phyloP scores from a whole-genome alignment of 1,284 basidiomycete genomes.

The Trichosporon asahii region DNA sequence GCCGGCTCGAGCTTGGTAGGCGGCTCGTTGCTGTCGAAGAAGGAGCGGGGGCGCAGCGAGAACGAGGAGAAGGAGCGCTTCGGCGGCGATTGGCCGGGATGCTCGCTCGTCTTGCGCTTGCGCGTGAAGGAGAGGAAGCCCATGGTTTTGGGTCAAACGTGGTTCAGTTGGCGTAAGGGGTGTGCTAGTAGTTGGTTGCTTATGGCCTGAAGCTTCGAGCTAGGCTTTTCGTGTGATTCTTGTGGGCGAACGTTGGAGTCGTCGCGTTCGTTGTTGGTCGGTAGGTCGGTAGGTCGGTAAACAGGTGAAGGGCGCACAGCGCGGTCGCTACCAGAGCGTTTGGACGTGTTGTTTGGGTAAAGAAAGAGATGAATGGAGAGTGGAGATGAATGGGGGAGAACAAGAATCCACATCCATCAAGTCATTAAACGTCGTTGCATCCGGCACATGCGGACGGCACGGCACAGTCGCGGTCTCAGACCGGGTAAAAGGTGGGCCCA shows the following conservation, averaged over 20 bases:
- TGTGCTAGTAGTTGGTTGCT: not conserved
- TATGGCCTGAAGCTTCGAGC: not conserved
- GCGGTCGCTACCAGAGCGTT: not conserved
- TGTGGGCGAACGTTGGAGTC: not conserved
- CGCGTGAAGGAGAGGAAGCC: slow-evolving; percentile 12
- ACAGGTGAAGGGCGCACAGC: not conserved
- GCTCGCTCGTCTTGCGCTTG: not conserved
- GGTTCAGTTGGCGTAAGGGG: not conserved
- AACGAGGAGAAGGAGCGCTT: not conserved
- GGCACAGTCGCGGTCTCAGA: not conserved
- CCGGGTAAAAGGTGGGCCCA: no score
- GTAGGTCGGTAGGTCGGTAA: not conserved
- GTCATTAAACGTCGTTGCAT: not conserved
- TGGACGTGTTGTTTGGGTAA: not conserved
- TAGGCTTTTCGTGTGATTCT: not conserved
- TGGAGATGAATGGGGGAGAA: not conserved
- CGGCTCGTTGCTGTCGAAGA: not conserved
- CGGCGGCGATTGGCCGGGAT: not conserved
- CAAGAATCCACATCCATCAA: not conserved
- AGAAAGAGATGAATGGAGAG: not conserved
- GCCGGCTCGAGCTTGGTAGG: not conserved
- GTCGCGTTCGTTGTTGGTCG: not conserved
- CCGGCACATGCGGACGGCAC: not conserved
- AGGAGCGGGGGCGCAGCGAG: not conserved
- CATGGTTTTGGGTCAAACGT: not conserved